phyloP scores from a whole-genome alignment of 2,329 filamentous ascomycete genomes.

The Colletotrichum sansevieriae region DNA sequence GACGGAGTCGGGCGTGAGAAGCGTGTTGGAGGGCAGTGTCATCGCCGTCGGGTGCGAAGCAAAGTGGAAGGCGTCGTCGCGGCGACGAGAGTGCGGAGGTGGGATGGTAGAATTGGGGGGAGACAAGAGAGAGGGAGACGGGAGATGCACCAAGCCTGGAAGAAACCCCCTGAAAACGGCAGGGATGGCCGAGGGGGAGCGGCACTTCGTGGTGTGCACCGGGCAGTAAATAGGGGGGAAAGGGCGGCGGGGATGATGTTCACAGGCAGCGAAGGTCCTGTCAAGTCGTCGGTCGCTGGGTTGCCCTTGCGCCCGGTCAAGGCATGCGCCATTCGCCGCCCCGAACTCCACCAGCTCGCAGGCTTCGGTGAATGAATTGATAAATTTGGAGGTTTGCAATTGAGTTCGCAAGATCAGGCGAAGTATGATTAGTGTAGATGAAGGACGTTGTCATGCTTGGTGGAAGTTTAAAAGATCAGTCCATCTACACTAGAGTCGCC shows the following conservation, averaged over 20 bases:
- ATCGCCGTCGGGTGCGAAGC: too few species aligned
- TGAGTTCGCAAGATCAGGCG: too few species aligned
- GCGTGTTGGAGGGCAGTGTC: neutral
- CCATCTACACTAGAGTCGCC: too few species aligned
- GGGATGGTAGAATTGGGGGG: neutral
- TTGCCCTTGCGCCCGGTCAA: neutral
- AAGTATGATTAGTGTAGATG: neutral
- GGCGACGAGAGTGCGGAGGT: neutral
- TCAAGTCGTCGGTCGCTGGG: neutral
- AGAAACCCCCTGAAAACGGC: constrained; percentile 28
- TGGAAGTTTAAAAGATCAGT: neutral
- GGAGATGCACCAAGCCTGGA: constrained; percentile 27
- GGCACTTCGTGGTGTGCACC: constrained; percentile 2
- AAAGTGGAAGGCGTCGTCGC: neutral
- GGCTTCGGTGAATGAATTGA: too few species aligned
- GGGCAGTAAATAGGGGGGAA: constrained; percentile 12
- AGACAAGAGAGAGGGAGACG: neutral
- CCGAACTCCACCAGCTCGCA: too few species aligned
- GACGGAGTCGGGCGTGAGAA: neutral
- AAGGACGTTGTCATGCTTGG: too few species aligned
- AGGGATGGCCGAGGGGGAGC: constrained; percentile 19
- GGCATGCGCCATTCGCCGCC: too few species aligned
- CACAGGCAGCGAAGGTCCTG: too few species aligned
- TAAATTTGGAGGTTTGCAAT: too few species aligned
- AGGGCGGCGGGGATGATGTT: neutral